Conservation (phyloP, 345 rosid genomes). For the Pugionium dolabratum region DNA sequence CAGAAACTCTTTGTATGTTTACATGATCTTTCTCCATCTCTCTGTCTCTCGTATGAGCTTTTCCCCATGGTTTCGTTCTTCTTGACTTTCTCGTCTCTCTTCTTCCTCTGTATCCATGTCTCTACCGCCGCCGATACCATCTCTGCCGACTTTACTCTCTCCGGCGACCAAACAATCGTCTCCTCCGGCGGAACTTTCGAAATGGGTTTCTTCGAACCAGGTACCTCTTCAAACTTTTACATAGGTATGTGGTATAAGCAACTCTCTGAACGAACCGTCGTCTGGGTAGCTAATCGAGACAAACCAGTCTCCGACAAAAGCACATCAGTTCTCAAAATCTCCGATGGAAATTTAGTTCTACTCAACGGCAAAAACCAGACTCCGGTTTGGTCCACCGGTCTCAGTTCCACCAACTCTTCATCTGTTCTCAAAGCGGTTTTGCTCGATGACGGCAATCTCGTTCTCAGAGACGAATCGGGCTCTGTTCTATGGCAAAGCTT, state of each 20-base stretch:
- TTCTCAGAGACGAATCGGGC: conserved; percentile 43
- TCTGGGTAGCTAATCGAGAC: conserved; percentile 85
- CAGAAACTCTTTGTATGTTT: conserved; percentile 15
- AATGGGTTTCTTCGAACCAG: conserved; percentile 71
- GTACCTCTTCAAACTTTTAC: conserved; percentile 57
- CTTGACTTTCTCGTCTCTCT: conserved; percentile 11
- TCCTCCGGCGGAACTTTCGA: conserved; percentile 51
- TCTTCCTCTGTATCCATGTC: conserved; percentile 37
- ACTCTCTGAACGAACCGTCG: conserved; percentile 39
- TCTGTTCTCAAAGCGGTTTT: conserved; percentile 51
- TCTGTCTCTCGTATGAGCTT: conserved; percentile 5
- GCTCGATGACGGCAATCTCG: conserved; percentile 60
- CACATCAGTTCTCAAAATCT: conserved; percentile 55
- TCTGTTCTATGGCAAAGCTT: conserved; percentile 67
- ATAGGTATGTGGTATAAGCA: conserved; percentile 67
- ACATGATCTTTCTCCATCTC: conserved; percentile 20
- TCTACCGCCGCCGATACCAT: conserved; percentile 54
- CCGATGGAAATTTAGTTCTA: conserved; percentile 66
- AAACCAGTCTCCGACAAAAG: conserved; percentile 49
- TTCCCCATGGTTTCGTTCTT: conserved; percentile 29
- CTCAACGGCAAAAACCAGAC: conserved; percentile 46
- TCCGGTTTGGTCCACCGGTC: conserved; percentile 67
- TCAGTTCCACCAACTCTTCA: conserved; percentile 41
- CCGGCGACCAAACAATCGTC: conserved; percentile 60
- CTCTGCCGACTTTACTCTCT: conserved; percentile 51